Base-by-base conservation (phyloP, 1,284 basidiomycete genomes). In the Vanrija sp. region DNA sequence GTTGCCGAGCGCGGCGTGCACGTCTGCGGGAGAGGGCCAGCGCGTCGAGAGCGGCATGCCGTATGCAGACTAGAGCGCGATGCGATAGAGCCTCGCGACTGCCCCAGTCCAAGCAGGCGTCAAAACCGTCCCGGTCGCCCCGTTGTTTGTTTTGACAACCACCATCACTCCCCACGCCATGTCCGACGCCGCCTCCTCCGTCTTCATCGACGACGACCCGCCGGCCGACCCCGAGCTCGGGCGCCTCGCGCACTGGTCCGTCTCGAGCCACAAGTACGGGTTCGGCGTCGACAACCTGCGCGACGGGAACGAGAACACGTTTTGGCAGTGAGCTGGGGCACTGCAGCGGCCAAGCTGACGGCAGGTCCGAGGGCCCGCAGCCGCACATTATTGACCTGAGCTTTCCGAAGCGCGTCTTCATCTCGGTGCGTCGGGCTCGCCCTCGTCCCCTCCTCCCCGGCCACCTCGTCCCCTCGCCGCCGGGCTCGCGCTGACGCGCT, bases 321-420 rank as follows among this genome's bases (percentile, higher is more conserved):
- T 98, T 65, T 98, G 96, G 96, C 96, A 98, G 93, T 98, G 75
- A 71, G 91, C 12, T 22, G 22, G 41, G 14, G 7, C 35, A 10
- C 22, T 23, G 5, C 46, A 38, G 49, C 52, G 46, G 39, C 50
- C 41, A 31, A 37, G 25, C 53, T 53, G 47, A 49, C 48, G 53
- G 16, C 71, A 98, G 95, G 72, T 95, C 91, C 6, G 96, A 99
- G 70, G 96, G 96, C 0, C 89, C 91, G 0, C 96, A 98, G 68
- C 96, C 96, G 2, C 96, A 99, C 76, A 87, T 88, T 56, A 90
- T 98, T 67, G 95, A 91, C 6, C 82, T 97, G 51, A 89, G 95
- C 68, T 98, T 99, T 71, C 85, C 91, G 9, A 84, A 87, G 51
- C 89, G 93, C 68, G 88, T 96, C 18, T 84, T 87, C 8, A 85